Base-by-base conservation (phyloP, 768 basidiomycete species). In the Hygrophorus pudorinus region DNA sequence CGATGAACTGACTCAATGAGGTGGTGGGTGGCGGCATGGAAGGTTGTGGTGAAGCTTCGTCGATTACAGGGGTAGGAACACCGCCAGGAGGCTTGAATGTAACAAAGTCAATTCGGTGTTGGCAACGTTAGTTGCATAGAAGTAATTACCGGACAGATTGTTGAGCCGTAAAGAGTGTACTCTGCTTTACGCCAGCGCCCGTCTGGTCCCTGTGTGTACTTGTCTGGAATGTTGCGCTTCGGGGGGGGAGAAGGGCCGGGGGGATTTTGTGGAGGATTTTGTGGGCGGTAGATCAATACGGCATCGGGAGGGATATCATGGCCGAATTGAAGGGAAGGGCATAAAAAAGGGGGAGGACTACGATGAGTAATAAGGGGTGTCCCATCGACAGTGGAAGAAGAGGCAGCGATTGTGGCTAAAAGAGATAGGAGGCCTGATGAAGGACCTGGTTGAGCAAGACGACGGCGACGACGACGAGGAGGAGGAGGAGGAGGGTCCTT, bases 81-180 rank as follows among this genome's bases (percentile, higher is more conserved):
- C 29, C 51, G 52, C 2, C 60, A 54, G 4, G 65, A 48, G 41
- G 52, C 53, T 48, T 45, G 51, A 53, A 57, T 65, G 40, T 36
- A 47, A 57, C 60, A 37, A 8, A 35, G 47, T 18, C 44, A 9
- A 35, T 38, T 37, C 37, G 32, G 41, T 32, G 38, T 13, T 16
- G 24, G 10, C 11, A 32, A 42, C 38, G 14, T 12, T 21, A 17
- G 2, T 16, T 31, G 8, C 29, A 39, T 18, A 48, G 33, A 35
- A 35, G 27, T 14, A 44, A 13, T 12, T 53, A 76, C 76, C n/a
- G 63, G 48, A 55, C 80, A 74, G 31, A 80, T 65, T 11, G 78
- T 75, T n/a, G 78, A 79, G n/a, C 85, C 84, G 52, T 79, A 84
- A 31, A 85, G 61, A 10, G 78, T 73, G 63, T 79, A 85, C 7